These are phyloP conservation scores for Skeletonema costatum DNA, from an alignment of 108 stramenopile genomes.

Conservation along the genomic window DNA sequence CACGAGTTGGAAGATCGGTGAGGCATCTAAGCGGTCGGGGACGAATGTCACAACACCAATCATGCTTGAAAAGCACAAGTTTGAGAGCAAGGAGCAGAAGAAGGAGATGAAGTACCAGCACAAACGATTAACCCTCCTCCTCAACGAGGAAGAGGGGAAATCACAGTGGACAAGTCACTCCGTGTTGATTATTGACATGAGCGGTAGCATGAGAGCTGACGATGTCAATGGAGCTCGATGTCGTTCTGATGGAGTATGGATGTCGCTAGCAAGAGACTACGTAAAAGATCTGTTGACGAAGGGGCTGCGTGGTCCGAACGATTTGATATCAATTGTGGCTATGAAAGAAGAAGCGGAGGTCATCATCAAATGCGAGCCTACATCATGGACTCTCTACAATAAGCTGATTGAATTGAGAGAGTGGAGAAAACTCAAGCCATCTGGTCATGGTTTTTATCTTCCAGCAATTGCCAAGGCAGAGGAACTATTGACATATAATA, in stretches of 20 bases:
- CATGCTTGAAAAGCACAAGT: constrained; percentile 21
- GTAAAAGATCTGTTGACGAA: constrained; percentile 25
- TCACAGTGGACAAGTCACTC: constrained; percentile 51
- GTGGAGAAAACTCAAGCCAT: constrained; percentile 11
- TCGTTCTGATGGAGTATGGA: constrained; percentile 61
- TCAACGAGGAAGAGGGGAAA: not conserved
- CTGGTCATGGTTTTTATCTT: constrained; percentile 52
- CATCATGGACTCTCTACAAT: constrained; percentile 50
- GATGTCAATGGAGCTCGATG: constrained; percentile 56
- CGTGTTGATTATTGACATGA: constrained; percentile 60
- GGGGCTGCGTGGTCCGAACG: not conserved
- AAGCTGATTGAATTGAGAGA: constrained; percentile 41
- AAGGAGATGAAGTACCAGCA: not conserved
- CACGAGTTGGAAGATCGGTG: constrained; percentile 29
- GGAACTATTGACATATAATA: constrained; percentile 12
- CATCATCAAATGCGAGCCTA: constrained; percentile 25
- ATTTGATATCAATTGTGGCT: constrained; percentile 48
- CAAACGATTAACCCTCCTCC: not conserved
- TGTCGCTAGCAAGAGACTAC: constrained; percentile 50
- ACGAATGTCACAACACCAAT: constrained; percentile 40
- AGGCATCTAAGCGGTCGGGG: constrained; percentile 13
- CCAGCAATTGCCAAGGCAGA: constrained; percentile 51
- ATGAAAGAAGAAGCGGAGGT: constrained; percentile 41
- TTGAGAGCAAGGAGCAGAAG: not conserved
- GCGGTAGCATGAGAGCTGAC: constrained; percentile 50